phyloP scores from a whole-genome alignment of 2,329 filamentous ascomycete genomes.

The Neonectria neomacrospora region DNA sequence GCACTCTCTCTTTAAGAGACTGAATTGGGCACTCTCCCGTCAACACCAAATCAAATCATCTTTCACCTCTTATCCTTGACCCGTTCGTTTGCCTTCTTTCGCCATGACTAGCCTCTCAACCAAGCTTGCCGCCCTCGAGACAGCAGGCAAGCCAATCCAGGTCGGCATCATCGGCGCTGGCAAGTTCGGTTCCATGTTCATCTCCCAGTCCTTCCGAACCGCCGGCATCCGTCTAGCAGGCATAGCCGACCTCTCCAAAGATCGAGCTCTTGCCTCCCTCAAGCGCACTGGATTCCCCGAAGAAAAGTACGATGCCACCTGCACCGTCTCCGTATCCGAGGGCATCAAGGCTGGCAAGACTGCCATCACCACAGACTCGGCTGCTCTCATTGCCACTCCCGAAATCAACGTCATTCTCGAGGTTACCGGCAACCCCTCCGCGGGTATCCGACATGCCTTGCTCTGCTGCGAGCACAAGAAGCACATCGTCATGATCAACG shows the following conservation, averaged over 20 bases:
- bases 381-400: constrained; percentile 54
- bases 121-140: constrained; percentile 54
- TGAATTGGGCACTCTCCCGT: background rate
- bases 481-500: constrained; percentile 61
- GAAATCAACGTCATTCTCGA: constrained; percentile 58
- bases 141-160: constrained; percentile 52
- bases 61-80: background rate
- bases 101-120: constrained; percentile 54
- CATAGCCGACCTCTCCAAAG: constrained; percentile 56
- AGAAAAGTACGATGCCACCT: constrained; percentile 51
- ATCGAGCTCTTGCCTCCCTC: constrained; percentile 54
- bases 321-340: constrained; percentile 49
- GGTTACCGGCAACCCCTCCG: constrained; percentile 56
- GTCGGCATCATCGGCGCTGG: constrained; percentile 59
- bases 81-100: background rate
- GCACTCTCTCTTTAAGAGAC: background rate
- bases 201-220: constrained; percentile 57
- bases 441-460: constrained; percentile 56
- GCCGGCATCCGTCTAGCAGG: constrained; percentile 55
- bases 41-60: background rate
- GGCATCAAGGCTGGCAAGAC: constrained; percentile 55
- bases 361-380: constrained; percentile 55
- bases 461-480: constrained; percentile 59
- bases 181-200: constrained; percentile 60
- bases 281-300: constrained; percentile 54